Conservation (phyloP, 768 basidiomycete species). For the Pisolithus microcarpus region DNA sequence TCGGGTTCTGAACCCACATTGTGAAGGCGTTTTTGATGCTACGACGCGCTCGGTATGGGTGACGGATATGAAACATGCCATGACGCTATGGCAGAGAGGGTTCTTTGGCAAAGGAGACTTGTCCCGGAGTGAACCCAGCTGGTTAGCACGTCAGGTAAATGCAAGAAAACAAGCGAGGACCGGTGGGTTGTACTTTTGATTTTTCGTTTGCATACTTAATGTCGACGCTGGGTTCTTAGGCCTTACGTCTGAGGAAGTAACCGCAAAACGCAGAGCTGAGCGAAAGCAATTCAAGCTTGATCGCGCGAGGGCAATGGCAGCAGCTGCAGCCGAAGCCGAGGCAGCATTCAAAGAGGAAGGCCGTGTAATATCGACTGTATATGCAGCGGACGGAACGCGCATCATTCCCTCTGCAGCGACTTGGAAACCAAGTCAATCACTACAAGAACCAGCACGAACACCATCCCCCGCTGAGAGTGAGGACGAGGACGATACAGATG, state of each 20-base stretch:
- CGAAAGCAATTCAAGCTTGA: slow-evolving; percentile 91
- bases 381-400: slow-evolving; percentile 41
- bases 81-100: slow-evolving; percentile 77
- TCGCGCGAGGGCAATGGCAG: slow-evolving; percentile 81
- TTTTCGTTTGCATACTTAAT: not conserved
- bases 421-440: slow-evolving; percentile 50
- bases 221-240: slow-evolving; percentile 31
- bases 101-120: slow-evolving; percentile 98
- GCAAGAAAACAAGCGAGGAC: slow-evolving; percentile 44
- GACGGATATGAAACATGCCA: slow-evolving; percentile 50
- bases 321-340: slow-evolving; percentile 75
- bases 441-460: slow-evolving; percentile 8
- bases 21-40: slow-evolving; percentile 70
- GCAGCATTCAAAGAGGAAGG: slow-evolving; percentile 64
- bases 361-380: slow-evolving; percentile 50
- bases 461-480: slow-evolving; percentile 12
- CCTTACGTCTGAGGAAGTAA: slow-evolving; percentile 85
- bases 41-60: slow-evolving; percentile 88
- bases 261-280: slow-evolving; percentile 79
- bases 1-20: slow-evolving; percentile 63
- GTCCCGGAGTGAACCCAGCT: slow-evolving; percentile 91
- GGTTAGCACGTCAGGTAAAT: slow-evolving; percentile 78
- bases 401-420: slow-evolving; percentile 73
- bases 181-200: slow-evolving; percentile 33
- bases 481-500: slow-evolving; percentile 35